phyloP scores from a whole-genome alignment of 768 basidiomycete species.

The Boletellus emodensis region DNA sequence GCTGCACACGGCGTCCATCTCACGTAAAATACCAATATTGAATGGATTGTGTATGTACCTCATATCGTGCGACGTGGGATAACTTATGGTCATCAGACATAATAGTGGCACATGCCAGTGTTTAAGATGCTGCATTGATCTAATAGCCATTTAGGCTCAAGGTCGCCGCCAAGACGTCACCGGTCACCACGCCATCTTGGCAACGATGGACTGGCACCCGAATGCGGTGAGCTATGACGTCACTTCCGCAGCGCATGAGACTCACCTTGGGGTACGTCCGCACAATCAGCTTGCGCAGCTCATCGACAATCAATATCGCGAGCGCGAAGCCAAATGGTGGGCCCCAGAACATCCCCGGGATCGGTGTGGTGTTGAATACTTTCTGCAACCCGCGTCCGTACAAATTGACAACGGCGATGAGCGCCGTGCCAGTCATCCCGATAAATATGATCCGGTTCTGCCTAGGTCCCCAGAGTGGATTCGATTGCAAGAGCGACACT shows the following conservation, averaged over 20 bases:
- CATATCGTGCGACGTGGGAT: not conserved
- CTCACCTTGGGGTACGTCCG: conserved; percentile 41
- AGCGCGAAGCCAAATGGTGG: conserved; percentile 43
- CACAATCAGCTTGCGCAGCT: conserved; percentile 43
- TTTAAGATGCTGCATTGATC: not conserved
- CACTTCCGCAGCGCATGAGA: not conserved
- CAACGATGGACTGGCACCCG: conserved; percentile 31
- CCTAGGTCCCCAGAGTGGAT: conserved; percentile 46
- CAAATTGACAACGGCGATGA: conserved; percentile 42
- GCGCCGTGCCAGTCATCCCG: conserved; percentile 38
- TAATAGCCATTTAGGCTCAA: not conserved
- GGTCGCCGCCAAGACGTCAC: conserved; percentile 15
- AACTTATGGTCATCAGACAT: not conserved
- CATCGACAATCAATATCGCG: conserved; percentile 40
- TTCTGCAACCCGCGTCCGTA: conserved; percentile 43
- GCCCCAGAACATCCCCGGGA: conserved; percentile 47
- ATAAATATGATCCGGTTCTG: conserved; percentile 37
- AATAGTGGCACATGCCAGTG: no score
- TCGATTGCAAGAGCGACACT: conserved; percentile 40
- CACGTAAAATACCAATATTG: not conserved
- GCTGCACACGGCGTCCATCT: not conserved
- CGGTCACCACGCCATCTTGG: conserved; percentile 40
- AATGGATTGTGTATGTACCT: no score
- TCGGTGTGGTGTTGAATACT: conserved; percentile 41
- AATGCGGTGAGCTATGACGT: conserved; percentile 6